Percentiles rank a stretch among this genome's conserved stretches.
These are phyloP conservation scores for Cyclotella cryptica DNA, from an alignment of 108 stramenopile species.

Conservation along the genomic window DNA sequence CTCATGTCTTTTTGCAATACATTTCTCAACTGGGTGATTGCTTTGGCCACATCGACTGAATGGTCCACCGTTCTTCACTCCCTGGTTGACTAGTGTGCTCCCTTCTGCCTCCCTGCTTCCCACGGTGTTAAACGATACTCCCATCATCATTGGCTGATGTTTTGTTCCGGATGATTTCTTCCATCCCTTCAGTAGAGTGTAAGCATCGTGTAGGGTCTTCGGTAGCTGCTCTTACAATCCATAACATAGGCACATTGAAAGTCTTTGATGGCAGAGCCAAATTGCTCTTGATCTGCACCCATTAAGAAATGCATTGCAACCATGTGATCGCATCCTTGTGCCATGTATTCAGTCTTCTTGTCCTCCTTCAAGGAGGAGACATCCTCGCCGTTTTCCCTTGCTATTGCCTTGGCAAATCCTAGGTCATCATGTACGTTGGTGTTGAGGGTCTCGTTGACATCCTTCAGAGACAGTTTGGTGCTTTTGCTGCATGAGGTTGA, in stretches of 20 bases:
- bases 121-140: neutral
- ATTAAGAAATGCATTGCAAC: neutral
- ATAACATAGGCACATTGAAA: too few species aligned
- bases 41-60: slow-evolving; percentile 5
- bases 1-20: too few species aligned
- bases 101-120: too few species aligned
- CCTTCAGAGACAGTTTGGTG: neutral
- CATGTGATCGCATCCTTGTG: neutral
- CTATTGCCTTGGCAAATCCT: neutral
- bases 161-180: neutral
- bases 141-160: neutral
- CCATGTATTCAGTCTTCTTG: neutral
- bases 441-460: too few species aligned
- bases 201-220: too few species aligned
- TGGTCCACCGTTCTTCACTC: neutral
- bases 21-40: too few species aligned
- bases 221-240: neutral
- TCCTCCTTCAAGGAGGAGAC: neutral
- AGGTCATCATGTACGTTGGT: neutral
- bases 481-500: neutral
- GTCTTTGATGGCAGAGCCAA: slow-evolving; percentile 3
- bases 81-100: too few species aligned
- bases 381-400: neutral
- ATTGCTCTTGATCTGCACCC: neutral
- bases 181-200: too few species aligned